Percentiles rank a stretch among this genome's conserved stretches.
phyloP scores from a whole-genome alignment of 768 basidiomycete genomes.

The Suillus subluteus region DNA sequence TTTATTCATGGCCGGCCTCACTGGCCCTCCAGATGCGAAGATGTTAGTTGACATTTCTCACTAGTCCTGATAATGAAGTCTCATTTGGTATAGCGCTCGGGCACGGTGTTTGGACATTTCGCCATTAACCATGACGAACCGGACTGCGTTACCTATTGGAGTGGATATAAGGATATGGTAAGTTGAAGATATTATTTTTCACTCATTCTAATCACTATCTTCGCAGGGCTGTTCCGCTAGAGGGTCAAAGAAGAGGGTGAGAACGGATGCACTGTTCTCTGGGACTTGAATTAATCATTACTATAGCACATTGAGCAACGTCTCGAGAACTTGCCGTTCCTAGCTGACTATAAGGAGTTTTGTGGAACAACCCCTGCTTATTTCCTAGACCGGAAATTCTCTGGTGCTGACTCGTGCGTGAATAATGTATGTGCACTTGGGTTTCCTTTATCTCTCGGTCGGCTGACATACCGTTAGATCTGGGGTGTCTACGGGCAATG shows the following conservation, averaged over 20 bases:
- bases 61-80: not conserved
- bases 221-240: conserved; percentile 28
- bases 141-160: conserved; percentile 30
- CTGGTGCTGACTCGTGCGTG: conserved; percentile 15
- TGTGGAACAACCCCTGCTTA: conserved; percentile 37
- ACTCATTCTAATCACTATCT: not conserved
- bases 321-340: conserved; percentile 28
- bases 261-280: not conserved
- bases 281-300: conserved; percentile 3
- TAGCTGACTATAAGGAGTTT: conserved; percentile 35
- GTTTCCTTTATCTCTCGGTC: no score
- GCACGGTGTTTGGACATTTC: conserved; percentile 31
- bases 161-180: conserved; percentile 30
- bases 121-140: conserved; percentile 30
- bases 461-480: not conserved
- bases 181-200: not conserved
- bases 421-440: not conserved
- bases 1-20: conserved; percentile 25
- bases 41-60: conserved; percentile 14
- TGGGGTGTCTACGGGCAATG: conserved; percentile 19
- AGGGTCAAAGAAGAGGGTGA: conserved; percentile 27
- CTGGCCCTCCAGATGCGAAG: conserved; percentile 27
- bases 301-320: conserved; percentile 31
- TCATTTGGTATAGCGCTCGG: conserved; percentile 17
- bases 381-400: conserved; percentile 29